phyloP scores from a whole-genome alignment of 2,329 filamentous ascomycete species.

The Ascochyta pisi region DNA sequence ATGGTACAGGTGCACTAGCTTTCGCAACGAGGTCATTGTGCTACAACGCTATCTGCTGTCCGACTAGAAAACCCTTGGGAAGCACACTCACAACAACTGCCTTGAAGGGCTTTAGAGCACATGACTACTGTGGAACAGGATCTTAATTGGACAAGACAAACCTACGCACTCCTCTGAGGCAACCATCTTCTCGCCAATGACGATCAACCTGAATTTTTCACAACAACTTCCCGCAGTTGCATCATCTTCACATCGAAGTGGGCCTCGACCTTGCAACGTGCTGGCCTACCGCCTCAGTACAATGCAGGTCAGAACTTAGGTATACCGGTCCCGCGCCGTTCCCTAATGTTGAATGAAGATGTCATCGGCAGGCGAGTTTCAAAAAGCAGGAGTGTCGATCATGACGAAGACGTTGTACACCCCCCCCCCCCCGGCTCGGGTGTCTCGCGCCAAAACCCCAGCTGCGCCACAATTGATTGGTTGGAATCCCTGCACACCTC shows the following conservation, averaged over 20 bases:
- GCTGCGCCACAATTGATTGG: too few species aligned
- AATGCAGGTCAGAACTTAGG: neutral
- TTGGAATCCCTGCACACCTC: too few species aligned
- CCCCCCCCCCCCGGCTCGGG: too few species aligned
- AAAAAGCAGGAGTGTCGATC: constrained; percentile 24
- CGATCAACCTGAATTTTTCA: neutral
- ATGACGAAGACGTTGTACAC: constrained; percentile 24
- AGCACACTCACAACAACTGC: neutral
- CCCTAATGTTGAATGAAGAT: constrained; percentile 9
- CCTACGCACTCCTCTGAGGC: neutral
- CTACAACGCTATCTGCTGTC: neutral
- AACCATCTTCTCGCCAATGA: neutral
- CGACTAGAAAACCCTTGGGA: too few species aligned
- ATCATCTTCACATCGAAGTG: constrained; percentile 10
- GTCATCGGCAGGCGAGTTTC: constrained; percentile 9
- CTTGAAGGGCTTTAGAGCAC: neutral
- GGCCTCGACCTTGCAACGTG: neutral
- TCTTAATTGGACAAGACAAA: neutral
- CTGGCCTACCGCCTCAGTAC: neutral
- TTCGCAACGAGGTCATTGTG: too few species aligned
- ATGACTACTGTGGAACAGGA: neutral
- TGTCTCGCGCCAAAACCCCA: too few species aligned
- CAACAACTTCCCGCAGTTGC: constrained; percentile 10
- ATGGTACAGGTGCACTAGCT: neutral
- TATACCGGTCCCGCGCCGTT: constrained; percentile 2